phyloP scores from a whole-genome alignment of 2,329 filamentous ascomycete genomes.

The Capronia americana region DNA sequence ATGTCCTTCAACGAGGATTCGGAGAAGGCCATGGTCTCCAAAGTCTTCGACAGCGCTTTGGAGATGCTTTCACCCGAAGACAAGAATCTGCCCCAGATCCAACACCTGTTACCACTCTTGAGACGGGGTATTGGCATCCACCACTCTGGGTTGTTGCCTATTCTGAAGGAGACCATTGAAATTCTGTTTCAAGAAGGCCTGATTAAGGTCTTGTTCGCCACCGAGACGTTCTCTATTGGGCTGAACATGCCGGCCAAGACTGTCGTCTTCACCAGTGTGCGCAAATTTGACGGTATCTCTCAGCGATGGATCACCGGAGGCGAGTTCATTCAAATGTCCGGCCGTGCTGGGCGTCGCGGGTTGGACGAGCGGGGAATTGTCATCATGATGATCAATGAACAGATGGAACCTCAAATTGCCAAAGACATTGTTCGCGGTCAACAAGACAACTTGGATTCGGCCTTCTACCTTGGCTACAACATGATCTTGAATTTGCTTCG shows the following conservation, averaged over 20 bases:
- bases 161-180: slow-evolving; percentile 97
- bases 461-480: slow-evolving; percentile 97
- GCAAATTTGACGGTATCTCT: slow-evolving; percentile 87
- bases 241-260: slow-evolving; percentile 99
- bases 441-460: slow-evolving; percentile 96
- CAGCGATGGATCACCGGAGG: slow-evolving; percentile 87
- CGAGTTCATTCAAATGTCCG: slow-evolving; percentile 99
- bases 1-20: slow-evolving; percentile 96
- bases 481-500: slow-evolving; percentile 97
- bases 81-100: slow-evolving; percentile 84
- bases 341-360: slow-evolving; percentile 92
- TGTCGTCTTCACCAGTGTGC: slow-evolving; percentile 96
- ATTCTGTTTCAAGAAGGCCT: slow-evolving; percentile 98
- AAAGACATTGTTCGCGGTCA: slow-evolving; percentile 95
- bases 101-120: slow-evolving; percentile 85
- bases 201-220: slow-evolving; percentile 97
- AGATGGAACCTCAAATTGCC: slow-evolving; percentile 92
- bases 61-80: slow-evolving; percentile 92
- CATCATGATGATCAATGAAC: slow-evolving; percentile 99
- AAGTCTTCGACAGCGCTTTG: slow-evolving; percentile 92
- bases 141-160: slow-evolving; percentile 92
- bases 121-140: slow-evolving; percentile 95
- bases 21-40: slow-evolving; percentile 91
- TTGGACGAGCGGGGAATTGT: slow-evolving; percentile 97
- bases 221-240: slow-evolving; percentile 98